Conservation (phyloP, 805 yeast species). For the Candida lessepsii region DNA sequence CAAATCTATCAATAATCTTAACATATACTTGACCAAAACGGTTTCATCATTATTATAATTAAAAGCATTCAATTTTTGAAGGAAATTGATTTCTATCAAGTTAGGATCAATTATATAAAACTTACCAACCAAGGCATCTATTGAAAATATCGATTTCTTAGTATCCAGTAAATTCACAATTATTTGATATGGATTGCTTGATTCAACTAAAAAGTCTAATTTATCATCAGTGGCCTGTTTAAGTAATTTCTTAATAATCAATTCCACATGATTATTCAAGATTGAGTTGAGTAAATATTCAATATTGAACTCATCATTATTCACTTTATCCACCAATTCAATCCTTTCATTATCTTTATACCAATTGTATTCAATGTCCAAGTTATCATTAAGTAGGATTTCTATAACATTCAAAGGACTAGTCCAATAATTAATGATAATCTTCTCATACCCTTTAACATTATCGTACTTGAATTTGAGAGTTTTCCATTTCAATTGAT, state of each 20-base stretch:
- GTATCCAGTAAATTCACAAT: constrained; percentile 30
- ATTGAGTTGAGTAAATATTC: constrained; percentile 35
- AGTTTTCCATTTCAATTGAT: constrained; percentile 53
- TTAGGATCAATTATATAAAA: constrained; percentile 42
- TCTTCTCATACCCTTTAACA: constrained; percentile 43
- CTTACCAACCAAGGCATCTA: constrained; percentile 40
- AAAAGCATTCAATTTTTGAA: constrained; percentile 30
- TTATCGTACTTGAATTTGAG: constrained; percentile 57
- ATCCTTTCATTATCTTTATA: constrained; percentile 51
- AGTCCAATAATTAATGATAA: constrained; percentile 64
- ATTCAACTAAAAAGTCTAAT: background rate
- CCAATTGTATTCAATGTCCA: constrained; percentile 60
- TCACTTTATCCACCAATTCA: constrained; percentile 17
- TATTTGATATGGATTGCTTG: constrained; percentile 31
- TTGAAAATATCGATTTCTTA: constrained; percentile 35
- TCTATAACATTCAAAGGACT: constrained; percentile 55
- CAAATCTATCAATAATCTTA: constrained; percentile 41
- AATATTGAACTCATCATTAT: constrained; percentile 30
- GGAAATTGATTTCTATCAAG: constrained; percentile 31
- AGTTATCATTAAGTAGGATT: constrained; percentile 52
- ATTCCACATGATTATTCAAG: constrained; percentile 39
- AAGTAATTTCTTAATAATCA: constrained; percentile 23
- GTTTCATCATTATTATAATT: constrained; percentile 26
- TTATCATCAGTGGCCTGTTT: background rate
- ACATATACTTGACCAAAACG: constrained; percentile 31